These are phyloP conservation scores for Cordyceps farinosa DNA, from an alignment of 2,329 filamentous ascomycete species.

Conservation along the genomic window DNA sequence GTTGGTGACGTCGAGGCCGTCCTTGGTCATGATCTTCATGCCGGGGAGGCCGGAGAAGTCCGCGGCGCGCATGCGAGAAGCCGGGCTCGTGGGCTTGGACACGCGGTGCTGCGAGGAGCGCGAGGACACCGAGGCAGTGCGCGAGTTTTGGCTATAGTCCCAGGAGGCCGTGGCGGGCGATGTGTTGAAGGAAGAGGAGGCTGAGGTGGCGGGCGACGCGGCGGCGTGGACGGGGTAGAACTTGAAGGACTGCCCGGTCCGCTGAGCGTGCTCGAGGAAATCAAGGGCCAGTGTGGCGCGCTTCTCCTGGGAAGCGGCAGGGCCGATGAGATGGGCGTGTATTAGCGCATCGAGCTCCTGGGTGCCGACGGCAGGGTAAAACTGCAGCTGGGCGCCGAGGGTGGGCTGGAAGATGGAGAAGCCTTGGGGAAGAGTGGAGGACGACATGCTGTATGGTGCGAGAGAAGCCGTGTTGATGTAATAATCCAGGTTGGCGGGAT, in stretches of 20 bases:
- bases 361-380: constrained; percentile 62
- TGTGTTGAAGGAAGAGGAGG: constrained; percentile 45
- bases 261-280: constrained; percentile 52
- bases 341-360: constrained; percentile 59
- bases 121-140: constrained; percentile 30
- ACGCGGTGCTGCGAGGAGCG: constrained; percentile 28
- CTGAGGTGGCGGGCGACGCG: constrained; percentile 46
- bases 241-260: constrained; percentile 57
- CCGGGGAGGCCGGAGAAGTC: constrained; percentile 56
- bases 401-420: constrained; percentile 60
- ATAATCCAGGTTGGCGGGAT: constrained; percentile 6
- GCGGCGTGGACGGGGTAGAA: constrained; percentile 52
- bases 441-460: constrained; percentile 27
- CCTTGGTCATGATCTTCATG: constrained; percentile 65
- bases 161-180: constrained; percentile 49
- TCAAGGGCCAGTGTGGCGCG: constrained; percentile 55
- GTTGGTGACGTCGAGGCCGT: constrained; percentile 61
- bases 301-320: constrained; percentile 55
- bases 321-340: constrained; percentile 53
- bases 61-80: constrained; percentile 29
- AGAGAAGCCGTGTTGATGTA: not conserved
- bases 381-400: constrained; percentile 56
- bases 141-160: constrained; percentile 40
- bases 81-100: constrained; percentile 24
- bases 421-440: constrained; percentile 37